phyloP scores from a whole-genome alignment of 129 eudicot species.

The Glebionis coronaria region DNA sequence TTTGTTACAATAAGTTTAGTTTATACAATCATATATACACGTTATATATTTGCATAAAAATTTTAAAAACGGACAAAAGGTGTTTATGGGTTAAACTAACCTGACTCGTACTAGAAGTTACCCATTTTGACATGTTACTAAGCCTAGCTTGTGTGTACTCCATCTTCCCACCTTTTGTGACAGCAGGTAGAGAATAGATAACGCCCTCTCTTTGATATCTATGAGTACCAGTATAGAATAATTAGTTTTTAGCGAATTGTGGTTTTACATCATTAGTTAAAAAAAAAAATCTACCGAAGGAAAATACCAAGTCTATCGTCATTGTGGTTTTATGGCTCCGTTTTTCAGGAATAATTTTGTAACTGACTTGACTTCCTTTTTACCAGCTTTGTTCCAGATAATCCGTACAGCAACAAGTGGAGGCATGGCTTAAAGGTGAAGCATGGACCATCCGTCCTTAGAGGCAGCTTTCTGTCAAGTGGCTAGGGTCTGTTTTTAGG shows the following conservation, averaged over 20 bases:
- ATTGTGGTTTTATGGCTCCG: background rate
- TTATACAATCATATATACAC: too few species aligned
- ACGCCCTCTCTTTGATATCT: background rate
- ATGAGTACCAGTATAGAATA: too few species aligned
- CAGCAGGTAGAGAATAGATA: too few species aligned
- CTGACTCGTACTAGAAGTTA: too few species aligned
- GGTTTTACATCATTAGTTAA: background rate
- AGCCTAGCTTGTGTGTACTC: too few species aligned
- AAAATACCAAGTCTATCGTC: background rate
- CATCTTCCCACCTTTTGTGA: too few species aligned
- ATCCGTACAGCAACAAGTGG: constrained; percentile 68
- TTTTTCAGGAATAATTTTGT: background rate
- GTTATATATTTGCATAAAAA: too few species aligned
- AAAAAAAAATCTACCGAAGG: background rate
- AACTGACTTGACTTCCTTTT: constrained; percentile 8
- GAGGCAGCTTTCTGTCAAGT: constrained; percentile 12
- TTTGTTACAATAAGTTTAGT: too few species aligned
- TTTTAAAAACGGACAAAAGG: too few species aligned
- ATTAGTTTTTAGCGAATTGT: background rate
- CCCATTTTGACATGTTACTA: too few species aligned
- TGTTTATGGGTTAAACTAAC: too few species aligned
- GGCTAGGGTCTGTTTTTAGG: constrained; percentile 20
- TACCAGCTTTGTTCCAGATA: constrained; percentile 65
- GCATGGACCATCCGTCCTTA: constrained; percentile 4
- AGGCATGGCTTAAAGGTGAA: constrained; percentile 54